Conservation (phyloP, 2,329 filamentous ascomycete species). For the Aureobasidium leucospermi region DNA sequence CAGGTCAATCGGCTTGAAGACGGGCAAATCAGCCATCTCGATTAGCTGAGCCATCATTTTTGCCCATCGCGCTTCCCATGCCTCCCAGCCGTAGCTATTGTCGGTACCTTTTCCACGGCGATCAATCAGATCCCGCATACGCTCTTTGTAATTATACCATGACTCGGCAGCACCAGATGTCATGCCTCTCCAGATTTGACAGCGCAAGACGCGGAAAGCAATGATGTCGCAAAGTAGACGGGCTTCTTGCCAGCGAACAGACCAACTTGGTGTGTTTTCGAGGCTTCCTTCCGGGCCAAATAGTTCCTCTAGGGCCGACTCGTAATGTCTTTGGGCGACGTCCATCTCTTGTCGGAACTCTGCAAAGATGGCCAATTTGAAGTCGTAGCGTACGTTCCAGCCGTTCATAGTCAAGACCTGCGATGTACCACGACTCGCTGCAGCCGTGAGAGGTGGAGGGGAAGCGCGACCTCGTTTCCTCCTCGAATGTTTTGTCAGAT, state of each 20-base stretch:
- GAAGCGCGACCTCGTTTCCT: constrained; percentile 77
- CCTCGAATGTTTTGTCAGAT: constrained; percentile 83
- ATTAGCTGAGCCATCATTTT: constrained; percentile 55
- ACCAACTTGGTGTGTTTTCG: constrained; percentile 85
- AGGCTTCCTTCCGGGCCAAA: constrained; percentile 72
- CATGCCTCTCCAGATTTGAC: constrained; percentile 71
- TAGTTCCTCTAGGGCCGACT: constrained; percentile 76
- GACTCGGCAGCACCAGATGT: constrained; percentile 71
- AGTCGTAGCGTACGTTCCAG: constrained; percentile 92
- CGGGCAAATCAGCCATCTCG: constrained; percentile 43
- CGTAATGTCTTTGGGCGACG: constrained; percentile 74
- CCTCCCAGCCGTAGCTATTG: constrained; percentile 80
- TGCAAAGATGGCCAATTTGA: constrained; percentile 83
- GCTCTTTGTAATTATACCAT: constrained; percentile 71
- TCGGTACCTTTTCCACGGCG: constrained; percentile 74
- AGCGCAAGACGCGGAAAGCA: constrained; percentile 72
- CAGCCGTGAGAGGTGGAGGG: constrained; percentile 74
- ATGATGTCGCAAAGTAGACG: constrained; percentile 77
- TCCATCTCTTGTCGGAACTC: constrained; percentile 94
- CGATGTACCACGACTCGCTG: constrained; percentile 75
- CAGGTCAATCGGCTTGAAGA: constrained; percentile 27
- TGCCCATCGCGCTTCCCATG: constrained; percentile 77
- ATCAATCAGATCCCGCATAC: constrained; percentile 70
- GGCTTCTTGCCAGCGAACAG: constrained; percentile 84
- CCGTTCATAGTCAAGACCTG: constrained; percentile 77